Conservation (phyloP, 2,329 filamentous ascomycete species). For the Pyricularia grisea region DNA sequence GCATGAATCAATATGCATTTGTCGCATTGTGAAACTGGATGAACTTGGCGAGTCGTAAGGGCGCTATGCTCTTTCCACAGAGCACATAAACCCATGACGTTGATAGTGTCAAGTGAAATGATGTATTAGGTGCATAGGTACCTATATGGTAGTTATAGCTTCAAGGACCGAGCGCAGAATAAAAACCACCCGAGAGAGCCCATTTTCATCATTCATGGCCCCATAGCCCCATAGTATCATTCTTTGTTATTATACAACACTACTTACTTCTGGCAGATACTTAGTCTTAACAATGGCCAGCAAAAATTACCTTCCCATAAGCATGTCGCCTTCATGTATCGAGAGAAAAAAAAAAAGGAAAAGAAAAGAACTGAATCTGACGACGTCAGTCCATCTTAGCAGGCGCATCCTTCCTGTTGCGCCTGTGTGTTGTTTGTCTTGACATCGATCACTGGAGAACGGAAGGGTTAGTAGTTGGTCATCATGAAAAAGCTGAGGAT, state of each 20-base stretch:
- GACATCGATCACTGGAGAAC: slow-evolving; percentile 72
- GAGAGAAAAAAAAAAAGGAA: neutral
- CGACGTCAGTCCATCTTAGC: slow-evolving; percentile 30
- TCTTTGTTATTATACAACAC: slow-evolving; percentile 8
- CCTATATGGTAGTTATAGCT: neutral
- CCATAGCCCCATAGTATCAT: slow-evolving; percentile 5
- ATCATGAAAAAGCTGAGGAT: neutral
- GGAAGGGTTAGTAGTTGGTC: neutral
- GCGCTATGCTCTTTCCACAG: no score
- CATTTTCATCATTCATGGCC: slow-evolving; percentile 4
- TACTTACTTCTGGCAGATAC: slow-evolving; percentile 1
- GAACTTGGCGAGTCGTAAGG: no score
- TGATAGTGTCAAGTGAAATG: no score
- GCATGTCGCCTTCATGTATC: neutral
- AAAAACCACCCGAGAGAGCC: neutral
- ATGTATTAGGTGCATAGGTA: neutral
- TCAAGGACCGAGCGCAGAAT: neutral
- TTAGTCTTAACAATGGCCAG: neutral
- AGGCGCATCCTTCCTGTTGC: slow-evolving; percentile 65
- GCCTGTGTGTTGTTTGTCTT: slow-evolving; percentile 67
- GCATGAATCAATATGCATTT: no score
- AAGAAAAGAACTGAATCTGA: neutral
- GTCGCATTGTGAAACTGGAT: no score
- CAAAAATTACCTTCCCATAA: neutral
- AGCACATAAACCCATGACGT: no score